Evolutionary conservation across 2,329 filamentous ascomycete species (phyloP).

Genomic region (Apiospora arundinis): DNA sequence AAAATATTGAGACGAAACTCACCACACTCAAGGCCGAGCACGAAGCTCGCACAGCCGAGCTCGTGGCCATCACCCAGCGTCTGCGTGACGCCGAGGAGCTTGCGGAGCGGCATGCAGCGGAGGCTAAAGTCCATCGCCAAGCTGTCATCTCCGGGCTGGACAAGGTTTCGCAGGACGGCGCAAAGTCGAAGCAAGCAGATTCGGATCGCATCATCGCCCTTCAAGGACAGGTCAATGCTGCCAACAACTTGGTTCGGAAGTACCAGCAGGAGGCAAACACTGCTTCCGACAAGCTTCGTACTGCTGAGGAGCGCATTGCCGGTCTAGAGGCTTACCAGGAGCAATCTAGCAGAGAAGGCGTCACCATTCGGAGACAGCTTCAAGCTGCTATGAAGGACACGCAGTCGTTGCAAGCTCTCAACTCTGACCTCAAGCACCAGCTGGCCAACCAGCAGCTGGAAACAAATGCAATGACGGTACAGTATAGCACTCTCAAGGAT

Average conservation of each 20-base stretch:
- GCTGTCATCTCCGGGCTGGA: constrained; percentile 84
- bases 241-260: constrained; percentile 81
- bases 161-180: constrained; percentile 66
- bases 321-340: constrained; percentile 97
- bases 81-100: constrained; percentile 87
- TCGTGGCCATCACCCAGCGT: constrained; percentile 75
- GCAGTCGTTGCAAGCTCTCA: constrained; percentile 80
- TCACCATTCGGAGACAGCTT: constrained; percentile 87
- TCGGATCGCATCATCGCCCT: constrained; percentile 75
- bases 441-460: constrained; percentile 88
- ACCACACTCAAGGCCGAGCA: constrained; percentile 80
- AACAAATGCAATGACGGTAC: constrained; percentile 89
- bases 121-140: constrained; percentile 83
- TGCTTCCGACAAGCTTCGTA: constrained; percentile 86
- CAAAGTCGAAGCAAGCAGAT: constrained; percentile 54
- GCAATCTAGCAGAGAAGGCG: constrained; percentile 90
- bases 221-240: constrained; percentile 78
- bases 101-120: constrained; percentile 83
- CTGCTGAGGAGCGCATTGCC: constrained; percentile 94
- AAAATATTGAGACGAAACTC: constrained; percentile 78
- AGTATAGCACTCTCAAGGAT: constrained; percentile 92
- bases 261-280: constrained; percentile 88
- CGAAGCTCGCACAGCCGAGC: constrained; percentile 78
- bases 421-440: constrained; percentile 81
- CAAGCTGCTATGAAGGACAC: constrained; percentile 84